A percentile compares a stretch with the other conserved stretches of the same genome.
Evolutionary conservation across 1,139 yeast genomes (phyloP).

Genomic region (Debaryomyces robertsiae): DNA sequence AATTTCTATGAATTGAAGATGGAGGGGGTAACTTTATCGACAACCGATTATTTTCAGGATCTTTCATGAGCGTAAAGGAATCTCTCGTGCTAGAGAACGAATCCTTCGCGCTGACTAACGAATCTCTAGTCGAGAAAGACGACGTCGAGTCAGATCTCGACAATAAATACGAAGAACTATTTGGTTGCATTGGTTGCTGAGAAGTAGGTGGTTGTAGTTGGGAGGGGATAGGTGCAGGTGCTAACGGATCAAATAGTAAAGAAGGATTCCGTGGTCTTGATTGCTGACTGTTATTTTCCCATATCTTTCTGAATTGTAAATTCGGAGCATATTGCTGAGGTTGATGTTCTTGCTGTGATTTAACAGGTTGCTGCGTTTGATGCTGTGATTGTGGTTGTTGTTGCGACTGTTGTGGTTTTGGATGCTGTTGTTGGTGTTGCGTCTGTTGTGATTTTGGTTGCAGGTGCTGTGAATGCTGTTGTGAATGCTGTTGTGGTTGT

Average conservation of each 20-base stretch:
- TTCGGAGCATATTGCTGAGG: constrained; percentile 32
- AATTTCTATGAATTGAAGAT: constrained; percentile 17
- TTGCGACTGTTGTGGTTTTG: too few relatives aligned
- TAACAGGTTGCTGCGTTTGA: constrained; percentile 1
- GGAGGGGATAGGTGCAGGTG: constrained; percentile 26
- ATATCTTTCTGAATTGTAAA: constrained; percentile 43
- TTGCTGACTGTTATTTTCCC: constrained; percentile 28
- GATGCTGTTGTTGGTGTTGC: constrained; percentile 11
- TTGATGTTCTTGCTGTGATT: constrained; percentile 17
- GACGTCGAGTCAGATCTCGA: constrained; percentile 12
- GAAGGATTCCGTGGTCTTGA: constrained; percentile 38
- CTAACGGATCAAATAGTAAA: constrained; percentile 40
- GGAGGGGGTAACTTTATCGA: constrained; percentile 25
- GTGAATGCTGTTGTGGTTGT: constrained; percentile 6
- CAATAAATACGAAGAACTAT: constrained; percentile 9
- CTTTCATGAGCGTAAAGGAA: constrained; percentile 8
- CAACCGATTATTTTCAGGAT: constrained; percentile 13
- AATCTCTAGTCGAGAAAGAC: constrained; percentile 2
- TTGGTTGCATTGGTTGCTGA: constrained; percentile 9
- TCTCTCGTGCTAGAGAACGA: constrained; percentile 8
- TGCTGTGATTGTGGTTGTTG: constrained; percentile 4
- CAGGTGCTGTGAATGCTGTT: constrained; percentile 14
- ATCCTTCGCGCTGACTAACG: constrained; percentile 5
- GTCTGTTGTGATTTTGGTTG: too few relatives aligned
- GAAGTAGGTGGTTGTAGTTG: constrained; percentile 1